Percentiles rank a stretch among this genome's conserved stretches.
These are phyloP conservation scores for Cladosporium sp. DNA, from an alignment of 2,329 filamentous ascomycete genomes.

Conservation along the genomic window DNA sequence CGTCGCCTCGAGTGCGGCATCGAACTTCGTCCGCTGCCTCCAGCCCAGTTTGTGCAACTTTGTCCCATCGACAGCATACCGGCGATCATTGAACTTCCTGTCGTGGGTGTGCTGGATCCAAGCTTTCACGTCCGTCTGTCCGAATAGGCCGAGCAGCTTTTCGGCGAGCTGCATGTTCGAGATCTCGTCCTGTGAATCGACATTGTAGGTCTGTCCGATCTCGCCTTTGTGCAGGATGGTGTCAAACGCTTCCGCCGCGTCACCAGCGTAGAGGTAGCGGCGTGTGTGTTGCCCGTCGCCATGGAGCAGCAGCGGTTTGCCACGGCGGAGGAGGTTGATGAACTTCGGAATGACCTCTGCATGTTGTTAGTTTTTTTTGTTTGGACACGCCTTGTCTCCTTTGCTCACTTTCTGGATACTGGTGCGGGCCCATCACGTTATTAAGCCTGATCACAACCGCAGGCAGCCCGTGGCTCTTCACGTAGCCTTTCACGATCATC, in stretches of 20 bases:
- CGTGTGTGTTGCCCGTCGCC: slow-evolving; percentile 71
- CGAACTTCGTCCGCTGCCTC: slow-evolving; percentile 63
- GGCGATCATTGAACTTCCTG: slow-evolving; percentile 71
- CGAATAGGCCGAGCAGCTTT: slow-evolving; percentile 61
- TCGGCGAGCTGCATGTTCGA: slow-evolving; percentile 68
- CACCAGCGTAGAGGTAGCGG: slow-evolving; percentile 72
- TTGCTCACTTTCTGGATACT: slow-evolving; percentile 23
- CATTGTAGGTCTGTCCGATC: slow-evolving; percentile 75
- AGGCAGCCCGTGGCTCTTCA: slow-evolving; percentile 76
- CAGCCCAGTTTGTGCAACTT: slow-evolving; percentile 66
- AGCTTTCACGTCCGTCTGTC: slow-evolving; percentile 51
- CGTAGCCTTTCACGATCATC: slow-evolving; percentile 68
- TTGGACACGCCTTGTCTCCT: neutral
- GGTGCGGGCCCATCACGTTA: slow-evolving; percentile 78
- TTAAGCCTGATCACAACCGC: slow-evolving; percentile 77
- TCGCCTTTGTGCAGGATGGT: slow-evolving; percentile 75
- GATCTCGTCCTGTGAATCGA: slow-evolving; percentile 72
- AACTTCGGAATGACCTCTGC: slow-evolving; percentile 82
- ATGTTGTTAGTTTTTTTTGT: neutral
- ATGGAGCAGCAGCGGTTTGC: slow-evolving; percentile 66
- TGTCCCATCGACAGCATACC: slow-evolving; percentile 67
- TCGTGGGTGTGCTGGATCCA: slow-evolving; percentile 74
- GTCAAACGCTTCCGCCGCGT: slow-evolving; percentile 78
- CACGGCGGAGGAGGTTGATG: slow-evolving; percentile 64
- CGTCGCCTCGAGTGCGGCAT: slow-evolving; percentile 59